phyloP scores from a whole-genome alignment of 805 yeast genomes.

The Citeromyces matritensis region DNA sequence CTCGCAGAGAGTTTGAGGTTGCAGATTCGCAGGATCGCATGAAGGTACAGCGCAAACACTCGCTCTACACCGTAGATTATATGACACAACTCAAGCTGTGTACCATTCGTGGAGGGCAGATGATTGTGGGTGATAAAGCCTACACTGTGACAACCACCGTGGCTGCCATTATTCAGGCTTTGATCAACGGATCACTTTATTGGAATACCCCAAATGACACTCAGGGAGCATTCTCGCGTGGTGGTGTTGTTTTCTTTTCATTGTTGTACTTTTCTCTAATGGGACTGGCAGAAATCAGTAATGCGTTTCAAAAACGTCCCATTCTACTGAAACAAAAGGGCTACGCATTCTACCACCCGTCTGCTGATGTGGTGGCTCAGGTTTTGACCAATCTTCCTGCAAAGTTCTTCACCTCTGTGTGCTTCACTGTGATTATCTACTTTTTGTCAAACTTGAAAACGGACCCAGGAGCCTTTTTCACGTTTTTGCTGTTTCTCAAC shows the following conservation, averaged over 20 bases:
- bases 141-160: constrained; percentile 26
- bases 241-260: constrained; percentile 48
- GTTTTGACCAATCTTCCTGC: constrained; percentile 49
- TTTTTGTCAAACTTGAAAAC: constrained; percentile 39
- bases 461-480: constrained; percentile 39
- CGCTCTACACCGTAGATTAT: constrained; percentile 28
- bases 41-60: constrained; percentile 8
- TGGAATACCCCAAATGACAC: constrained; percentile 35
- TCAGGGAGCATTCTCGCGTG: constrained; percentile 44
- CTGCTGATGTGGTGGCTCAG: constrained; percentile 57
- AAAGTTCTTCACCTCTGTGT: constrained; percentile 27
- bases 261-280: constrained; percentile 35
- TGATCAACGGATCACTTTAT: constrained; percentile 49
- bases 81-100: constrained; percentile 32
- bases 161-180: constrained; percentile 40
- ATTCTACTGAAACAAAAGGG: constrained; percentile 58
- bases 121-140: constrained; percentile 40
- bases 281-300: constrained; percentile 30
- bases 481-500: constrained; percentile 26
- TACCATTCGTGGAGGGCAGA: constrained; percentile 34
- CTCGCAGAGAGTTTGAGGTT: constrained; percentile 3
- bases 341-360: constrained; percentile 59
- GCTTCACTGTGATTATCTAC: constrained; percentile 33
- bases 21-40: constrained; percentile 21
- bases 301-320: constrained; percentile 33